Percentiles rank a stretch among this genome's conserved stretches.
phyloP scores from a whole-genome alignment of 768 basidiomycete genomes.

The Gautieria morchelliformis region DNA sequence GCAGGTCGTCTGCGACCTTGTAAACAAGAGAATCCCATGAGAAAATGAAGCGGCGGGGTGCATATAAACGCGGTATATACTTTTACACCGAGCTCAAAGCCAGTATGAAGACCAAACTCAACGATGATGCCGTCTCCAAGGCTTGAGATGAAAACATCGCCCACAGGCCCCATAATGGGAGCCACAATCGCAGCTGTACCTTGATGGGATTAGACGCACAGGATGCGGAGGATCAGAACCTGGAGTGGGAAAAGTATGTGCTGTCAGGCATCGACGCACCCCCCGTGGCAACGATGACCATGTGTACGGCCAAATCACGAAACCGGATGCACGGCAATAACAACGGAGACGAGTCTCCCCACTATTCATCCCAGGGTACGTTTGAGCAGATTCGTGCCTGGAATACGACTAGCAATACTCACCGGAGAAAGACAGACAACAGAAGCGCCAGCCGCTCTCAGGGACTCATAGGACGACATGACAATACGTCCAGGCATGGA shows the following conservation, averaged over 20 bases:
- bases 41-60: too few species aligned
- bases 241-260: too few species aligned
- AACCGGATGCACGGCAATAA: constrained; percentile 57
- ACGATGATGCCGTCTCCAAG: constrained; percentile 52
- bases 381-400: not conserved
- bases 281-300: constrained; percentile 45
- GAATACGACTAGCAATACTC: constrained; percentile 14
- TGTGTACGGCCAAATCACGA: constrained; percentile 51
- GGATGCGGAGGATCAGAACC: not conserved
- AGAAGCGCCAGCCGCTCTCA: constrained; percentile 48
- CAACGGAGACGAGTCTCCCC: constrained; percentile 56
- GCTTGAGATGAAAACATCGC: constrained; percentile 39
- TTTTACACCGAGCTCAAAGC: constrained; percentile 41
- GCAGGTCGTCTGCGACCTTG: constrained; percentile 36
- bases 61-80: constrained; percentile 10
- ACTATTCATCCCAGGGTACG: constrained; percentile 23
- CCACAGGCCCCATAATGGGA: constrained; percentile 45
- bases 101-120: constrained; percentile 43
- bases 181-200: constrained; percentile 36
- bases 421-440: constrained; percentile 56
- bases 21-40: not conserved
- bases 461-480: constrained; percentile 53
- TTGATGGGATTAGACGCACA: constrained; percentile 18
- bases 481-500: constrained; percentile 55
- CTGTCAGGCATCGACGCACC: constrained; percentile 24